Percentiles rank a stretch among this genome's conserved stretches.
phyloP scores from a whole-genome alignment of 2,329 filamentous ascomycete species.

The Trichoderma sp. region DNA sequence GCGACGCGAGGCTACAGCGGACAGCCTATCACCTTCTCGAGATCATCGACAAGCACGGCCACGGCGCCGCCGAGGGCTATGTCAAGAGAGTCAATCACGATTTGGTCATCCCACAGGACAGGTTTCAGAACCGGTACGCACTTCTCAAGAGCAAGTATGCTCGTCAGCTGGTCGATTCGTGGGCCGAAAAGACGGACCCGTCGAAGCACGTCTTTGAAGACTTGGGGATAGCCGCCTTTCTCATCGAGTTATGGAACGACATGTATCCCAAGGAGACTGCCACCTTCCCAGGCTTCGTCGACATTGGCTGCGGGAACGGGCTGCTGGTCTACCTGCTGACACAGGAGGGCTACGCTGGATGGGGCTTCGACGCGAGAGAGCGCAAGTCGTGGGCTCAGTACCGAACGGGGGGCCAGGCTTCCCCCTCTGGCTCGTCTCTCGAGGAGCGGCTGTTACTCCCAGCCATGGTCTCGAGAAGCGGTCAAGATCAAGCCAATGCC shows the following conservation, averaged over 20 bases:
- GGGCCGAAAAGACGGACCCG: constrained; percentile 85
- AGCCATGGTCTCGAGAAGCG: constrained; percentile 28
- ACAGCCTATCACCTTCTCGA: constrained; percentile 68
- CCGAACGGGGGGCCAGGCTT: constrained; percentile 32
- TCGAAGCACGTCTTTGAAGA: constrained; percentile 95
- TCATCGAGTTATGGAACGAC: constrained; percentile 84
- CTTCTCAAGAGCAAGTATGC: constrained; percentile 78
- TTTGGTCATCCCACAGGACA: constrained; percentile 69
- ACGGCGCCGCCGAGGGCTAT: constrained; percentile 61
- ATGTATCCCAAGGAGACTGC: constrained; percentile 61
- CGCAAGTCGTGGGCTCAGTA: constrained; percentile 85
- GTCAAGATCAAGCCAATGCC: background rate
- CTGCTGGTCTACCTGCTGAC: constrained; percentile 80
- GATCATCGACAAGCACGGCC: constrained; percentile 70
- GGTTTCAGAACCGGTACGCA: constrained; percentile 79
- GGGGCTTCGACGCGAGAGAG: constrained; percentile 85
- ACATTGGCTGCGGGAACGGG: constrained; percentile 95
- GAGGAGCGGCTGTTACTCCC: constrained; percentile 51
- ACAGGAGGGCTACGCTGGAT: constrained; percentile 77
- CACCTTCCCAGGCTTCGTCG: constrained; percentile 82
- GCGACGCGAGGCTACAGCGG: constrained; percentile 53
- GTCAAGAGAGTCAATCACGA: constrained; percentile 84
- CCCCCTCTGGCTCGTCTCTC: constrained; percentile 36
- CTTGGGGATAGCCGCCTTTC: constrained; percentile 81
- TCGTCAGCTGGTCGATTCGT: constrained; percentile 63